Percentiles rank a stretch among this genome's conserved stretches.
phyloP scores from a whole-genome alignment of 805 yeast species.

The Candida verbasci region DNA sequence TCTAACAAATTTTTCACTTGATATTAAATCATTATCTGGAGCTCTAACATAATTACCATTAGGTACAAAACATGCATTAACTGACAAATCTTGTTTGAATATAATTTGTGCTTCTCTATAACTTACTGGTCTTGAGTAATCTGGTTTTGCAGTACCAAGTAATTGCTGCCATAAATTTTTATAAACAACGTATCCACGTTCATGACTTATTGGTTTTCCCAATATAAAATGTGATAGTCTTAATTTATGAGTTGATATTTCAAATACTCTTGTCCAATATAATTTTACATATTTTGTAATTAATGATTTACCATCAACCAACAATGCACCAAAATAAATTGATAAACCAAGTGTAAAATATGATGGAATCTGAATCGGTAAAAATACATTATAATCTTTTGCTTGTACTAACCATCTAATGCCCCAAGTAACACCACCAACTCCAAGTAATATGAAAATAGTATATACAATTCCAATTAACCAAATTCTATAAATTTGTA shows the following conservation, averaged over 20 bases:
- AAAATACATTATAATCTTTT: conserved; percentile 15
- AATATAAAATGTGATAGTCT: conserved; percentile 80
- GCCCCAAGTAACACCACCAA: conserved; percentile 62
- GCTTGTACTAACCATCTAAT: conserved; percentile 24
- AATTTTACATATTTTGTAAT: conserved; percentile 31
- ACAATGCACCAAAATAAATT: not conserved
- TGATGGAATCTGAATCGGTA: conserved; percentile 20
- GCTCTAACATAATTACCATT: conserved; percentile 83
- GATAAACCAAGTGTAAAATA: conserved; percentile 3
- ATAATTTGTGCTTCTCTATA: conserved; percentile 38
- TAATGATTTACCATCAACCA: conserved; percentile 5
- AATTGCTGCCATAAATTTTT: conserved; percentile 45
- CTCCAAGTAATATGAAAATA: conserved; percentile 65
- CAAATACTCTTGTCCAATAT: conserved; percentile 64
- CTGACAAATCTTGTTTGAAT: conserved; percentile 38
- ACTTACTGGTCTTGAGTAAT: conserved; percentile 55
- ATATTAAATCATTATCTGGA: conserved; percentile 76
- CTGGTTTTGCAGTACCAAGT: conserved; percentile 41
- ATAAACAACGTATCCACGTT: conserved; percentile 65
- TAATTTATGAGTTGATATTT: conserved; percentile 48
- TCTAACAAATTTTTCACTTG: conserved; percentile 53
- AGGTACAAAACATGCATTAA: conserved; percentile 62
- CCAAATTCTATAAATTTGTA: conserved; percentile 69
- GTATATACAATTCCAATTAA: conserved; percentile 74
- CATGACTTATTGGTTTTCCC: conserved; percentile 56